These are phyloP conservation scores for Panicum virgatum DNA, from an alignment of 202 grass and related monocot genomes.

Conservation along the genomic window DNA sequence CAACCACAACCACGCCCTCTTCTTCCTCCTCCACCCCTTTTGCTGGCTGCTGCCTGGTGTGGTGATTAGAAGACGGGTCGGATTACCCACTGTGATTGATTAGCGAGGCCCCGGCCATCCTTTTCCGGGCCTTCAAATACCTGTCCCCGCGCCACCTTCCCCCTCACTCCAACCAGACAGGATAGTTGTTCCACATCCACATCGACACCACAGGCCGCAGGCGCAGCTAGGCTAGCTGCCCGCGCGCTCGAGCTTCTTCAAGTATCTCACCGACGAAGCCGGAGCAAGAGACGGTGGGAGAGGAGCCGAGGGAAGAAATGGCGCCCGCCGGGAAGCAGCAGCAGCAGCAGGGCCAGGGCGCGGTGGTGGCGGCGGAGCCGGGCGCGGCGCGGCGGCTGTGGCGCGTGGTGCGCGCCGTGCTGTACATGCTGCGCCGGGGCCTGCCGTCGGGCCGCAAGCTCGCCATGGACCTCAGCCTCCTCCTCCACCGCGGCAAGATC, in stretches of 20 bases:
- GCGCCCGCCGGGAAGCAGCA: neutral
- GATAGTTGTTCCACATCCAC: neutral
- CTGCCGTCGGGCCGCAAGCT: conserved; percentile 68
- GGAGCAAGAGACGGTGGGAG: no score
- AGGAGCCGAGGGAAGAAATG: neutral
- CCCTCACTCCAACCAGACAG: neutral
- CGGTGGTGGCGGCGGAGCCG: conserved; percentile 1
- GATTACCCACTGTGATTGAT: neutral
- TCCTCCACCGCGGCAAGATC: conserved; percentile 70
- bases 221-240: no score
- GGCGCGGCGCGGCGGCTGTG: conserved; percentile 59
- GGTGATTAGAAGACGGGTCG: neutral
- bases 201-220: neutral
- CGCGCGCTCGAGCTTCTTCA: neutral
- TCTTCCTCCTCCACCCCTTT: neutral
- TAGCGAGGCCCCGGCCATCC: neutral
- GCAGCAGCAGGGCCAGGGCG: neutral
- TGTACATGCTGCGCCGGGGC: conserved; percentile 78
- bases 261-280: neutral
- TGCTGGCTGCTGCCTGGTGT: neutral
- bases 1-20: neutral
- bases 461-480: conserved; percentile 65
- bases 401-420: conserved; percentile 66
- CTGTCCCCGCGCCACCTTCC: neutral
- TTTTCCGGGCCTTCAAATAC: conserved; percentile 31